These are phyloP conservation scores for Pseudogymnoascus sp. DNA, from an alignment of 2,329 filamentous ascomycete genomes.

Conservation along the genomic window DNA sequence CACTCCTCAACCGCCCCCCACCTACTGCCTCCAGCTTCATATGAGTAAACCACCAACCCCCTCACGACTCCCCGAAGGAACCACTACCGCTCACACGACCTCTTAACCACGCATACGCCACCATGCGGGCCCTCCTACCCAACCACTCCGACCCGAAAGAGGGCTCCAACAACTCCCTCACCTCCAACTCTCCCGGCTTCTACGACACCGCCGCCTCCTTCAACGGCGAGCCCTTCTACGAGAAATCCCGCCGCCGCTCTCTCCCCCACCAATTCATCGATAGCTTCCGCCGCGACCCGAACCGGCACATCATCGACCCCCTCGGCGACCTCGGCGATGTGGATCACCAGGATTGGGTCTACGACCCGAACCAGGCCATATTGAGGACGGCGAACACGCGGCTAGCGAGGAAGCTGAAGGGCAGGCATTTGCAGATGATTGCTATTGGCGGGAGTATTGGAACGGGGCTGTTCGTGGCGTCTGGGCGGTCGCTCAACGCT, in stretches of 20 bases:
- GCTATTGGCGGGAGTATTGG: constrained; percentile 59
- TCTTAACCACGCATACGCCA: not conserved
- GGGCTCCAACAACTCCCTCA: not conserved
- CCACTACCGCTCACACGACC: not conserved
- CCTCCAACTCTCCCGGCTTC: not conserved
- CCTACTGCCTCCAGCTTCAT: not conserved
- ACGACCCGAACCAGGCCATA: constrained; percentile 56
- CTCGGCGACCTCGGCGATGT: constrained; percentile 40
- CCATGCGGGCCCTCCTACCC: not conserved
- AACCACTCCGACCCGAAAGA: not conserved
- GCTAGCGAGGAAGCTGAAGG: constrained; percentile 70
- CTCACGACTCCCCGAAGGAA: not conserved
- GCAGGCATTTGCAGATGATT: constrained; percentile 64
- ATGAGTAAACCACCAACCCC: not conserved
- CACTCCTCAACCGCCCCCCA: not conserved
- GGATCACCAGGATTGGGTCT: constrained; percentile 32
- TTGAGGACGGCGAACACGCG: constrained; percentile 63
- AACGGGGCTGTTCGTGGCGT: constrained; percentile 81
- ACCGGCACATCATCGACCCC: constrained; percentile 35
- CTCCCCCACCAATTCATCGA: constrained; percentile 11
- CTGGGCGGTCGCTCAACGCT: constrained; percentile 59
- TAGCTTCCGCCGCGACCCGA: constrained; percentile 25
- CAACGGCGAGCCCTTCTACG: not conserved
- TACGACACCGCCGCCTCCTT: not conserved
- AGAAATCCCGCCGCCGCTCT: not conserved